Evolutionary conservation across 176 grass and related monocot species (phyloP).

Genomic region (Rhynchospora tenuis): DNA sequence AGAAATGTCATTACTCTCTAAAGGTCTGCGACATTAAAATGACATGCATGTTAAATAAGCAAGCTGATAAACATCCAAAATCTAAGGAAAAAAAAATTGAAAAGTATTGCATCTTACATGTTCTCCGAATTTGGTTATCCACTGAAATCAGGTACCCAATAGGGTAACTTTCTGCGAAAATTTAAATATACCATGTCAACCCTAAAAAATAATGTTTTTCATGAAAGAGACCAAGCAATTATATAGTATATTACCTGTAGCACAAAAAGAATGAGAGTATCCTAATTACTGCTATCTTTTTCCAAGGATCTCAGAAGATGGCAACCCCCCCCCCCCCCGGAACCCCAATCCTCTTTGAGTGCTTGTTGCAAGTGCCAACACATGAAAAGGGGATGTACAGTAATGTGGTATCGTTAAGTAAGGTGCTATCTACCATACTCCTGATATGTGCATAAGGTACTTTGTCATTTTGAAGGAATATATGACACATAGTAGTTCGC

Average conservation of each 20-base stretch:
- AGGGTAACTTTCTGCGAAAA: neutral
- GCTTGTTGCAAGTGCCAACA: neutral
- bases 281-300: neutral
- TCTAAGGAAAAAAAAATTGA: neutral
- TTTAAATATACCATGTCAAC: neutral
- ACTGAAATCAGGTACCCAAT: conserved; percentile 66
- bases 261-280: neutral
- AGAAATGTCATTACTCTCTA: conserved; percentile 84
- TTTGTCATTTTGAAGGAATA: too few relatives aligned
- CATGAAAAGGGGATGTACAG: neutral
- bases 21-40: conserved; percentile 46
- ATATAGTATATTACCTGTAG: too few relatives aligned
- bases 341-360: too few relatives aligned
- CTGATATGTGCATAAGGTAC: neutral
- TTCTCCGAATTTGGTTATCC: conserved; percentile 57
- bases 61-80: neutral
- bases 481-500: too few relatives aligned
- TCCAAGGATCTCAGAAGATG: too few relatives aligned
- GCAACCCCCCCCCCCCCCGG: neutral
- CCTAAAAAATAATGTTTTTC: neutral
- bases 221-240: too few relatives aligned
- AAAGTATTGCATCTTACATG: conserved; percentile 46
- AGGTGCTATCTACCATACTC: neutral
- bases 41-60: conserved; percentile 18
- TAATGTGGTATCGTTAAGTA: neutral